Evolutionary conservation across 1,139 yeast genomes (phyloP).

Genomic region (Yamadazyma kanchanaburiensis): DNA sequence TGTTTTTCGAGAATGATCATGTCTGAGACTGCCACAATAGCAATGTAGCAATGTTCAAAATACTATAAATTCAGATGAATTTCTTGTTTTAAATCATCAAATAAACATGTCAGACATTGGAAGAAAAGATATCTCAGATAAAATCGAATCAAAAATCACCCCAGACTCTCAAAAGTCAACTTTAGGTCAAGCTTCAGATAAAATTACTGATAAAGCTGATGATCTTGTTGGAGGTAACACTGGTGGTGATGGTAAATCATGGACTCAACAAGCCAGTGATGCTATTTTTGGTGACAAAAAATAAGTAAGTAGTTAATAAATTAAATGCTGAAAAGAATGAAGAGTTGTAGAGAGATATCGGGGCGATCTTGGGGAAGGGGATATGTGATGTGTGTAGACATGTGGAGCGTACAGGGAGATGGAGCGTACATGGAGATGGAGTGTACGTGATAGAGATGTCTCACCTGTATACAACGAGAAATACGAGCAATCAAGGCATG

Average conservation of each 20-base stretch:
- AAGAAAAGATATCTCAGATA: slow-evolving; percentile 43
- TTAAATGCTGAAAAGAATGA: background rate
- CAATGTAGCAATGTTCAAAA: slow-evolving; percentile 1
- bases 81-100: background rate
- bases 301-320: slow-evolving; percentile 3
- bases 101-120: slow-evolving; percentile 41
- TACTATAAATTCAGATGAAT: slow-evolving; percentile 3
- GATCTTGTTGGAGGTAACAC: slow-evolving; percentile 33
- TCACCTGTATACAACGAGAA: too few species aligned
- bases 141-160: slow-evolving; percentile 32
- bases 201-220: slow-evolving; percentile 33
- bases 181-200: slow-evolving; percentile 35
- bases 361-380: too few species aligned
- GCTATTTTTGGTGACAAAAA: slow-evolving; percentile 28
- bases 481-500: too few species aligned
- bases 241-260: slow-evolving; percentile 33
- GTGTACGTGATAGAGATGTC: too few species aligned
- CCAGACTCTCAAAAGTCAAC: slow-evolving; percentile 44
- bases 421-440: too few species aligned
- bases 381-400: too few species aligned
- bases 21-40: too few species aligned
- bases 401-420: too few species aligned
- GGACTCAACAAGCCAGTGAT: slow-evolving; percentile 43
- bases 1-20: too few species aligned
- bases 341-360: too few species aligned